Base-by-base conservation (phyloP, 2,329 filamentous ascomycete species). In the Dactylella cylindrospora region DNA sequence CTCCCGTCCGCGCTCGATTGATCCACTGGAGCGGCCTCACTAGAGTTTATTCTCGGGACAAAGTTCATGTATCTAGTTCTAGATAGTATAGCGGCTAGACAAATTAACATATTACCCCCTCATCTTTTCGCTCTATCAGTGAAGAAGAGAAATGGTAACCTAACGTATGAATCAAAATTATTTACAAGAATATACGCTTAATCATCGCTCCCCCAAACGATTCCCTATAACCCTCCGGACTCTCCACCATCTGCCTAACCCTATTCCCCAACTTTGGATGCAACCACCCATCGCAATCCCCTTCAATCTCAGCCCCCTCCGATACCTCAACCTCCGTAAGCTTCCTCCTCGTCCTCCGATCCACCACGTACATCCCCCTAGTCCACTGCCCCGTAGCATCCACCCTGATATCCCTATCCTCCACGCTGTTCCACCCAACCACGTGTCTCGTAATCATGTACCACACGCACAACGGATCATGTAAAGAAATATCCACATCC, bases 371-470 rank as follows among this genome's bases (percentile, higher is more conserved):
- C 84, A 93, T 90, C 1, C 93, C 91, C 53, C 88, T 79, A 38
- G 90, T 95, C 93, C 93, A 98, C 76, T 97, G 93, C 1, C 91
- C 93, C 2, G 81, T 76, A 0, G 90, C 94, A 75, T 98, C 93
- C 32, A 98, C 78, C 15, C 93, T 80, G 52, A 98, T 85, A 71
- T 98, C 93, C 72, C 95, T 86, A 0, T 77, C 82, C 54, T 79
- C 72, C 1, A 80, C 77, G 12, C 76, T 71, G 71, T 77, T 79
- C 84, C 84, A 86, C 15, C 29, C 50, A 19, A 13, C 15, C 12
- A 38, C n/a, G n/a, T 26, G 20, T 46, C 28, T 59, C 1, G 47
- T 60, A 17, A 65, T 46, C 44, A 55, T 53, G 44, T 62, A 55
- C 45, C 59, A 91, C 28, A 91, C 77, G 51, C 84, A 86, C 61